Evolutionary conservation across 2,329 filamentous ascomycete genomes (phyloP), one percentile per base, ranked within the genome.

Genomic region (Alternaria ventricosa): DNA sequence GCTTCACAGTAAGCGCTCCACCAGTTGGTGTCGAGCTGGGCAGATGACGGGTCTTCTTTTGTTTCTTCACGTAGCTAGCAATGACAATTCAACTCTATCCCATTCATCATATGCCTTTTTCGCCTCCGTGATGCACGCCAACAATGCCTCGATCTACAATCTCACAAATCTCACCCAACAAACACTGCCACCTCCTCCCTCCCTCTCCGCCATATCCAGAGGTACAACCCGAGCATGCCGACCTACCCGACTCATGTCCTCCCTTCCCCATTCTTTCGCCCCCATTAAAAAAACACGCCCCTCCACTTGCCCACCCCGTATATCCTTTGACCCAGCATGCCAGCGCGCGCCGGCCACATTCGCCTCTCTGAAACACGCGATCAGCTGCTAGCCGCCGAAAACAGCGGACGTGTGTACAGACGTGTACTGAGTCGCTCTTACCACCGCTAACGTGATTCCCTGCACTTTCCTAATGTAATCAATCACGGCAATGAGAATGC

Each of bases 1-100:
- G 73, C 70, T 74, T 73, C 64, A 61, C 55, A 10, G 60, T 63
- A 70, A 78, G 71, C 73, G 74, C 73, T 76, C 71, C 72, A 67
- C 70, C 63, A 51, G 41, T 10, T 47, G 64, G 71, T 69, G 71
- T 75, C 54, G 73, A 76, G 75, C 74, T 59, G 69, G 73, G 68
- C 71, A 75, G 75, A 75, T 74, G 70, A 72, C 67, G 70, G 66
- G 71, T 69, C 61, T 56, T 61, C 66, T 41, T 60, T 30, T 41
- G 15, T 41, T 67, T 41, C 57, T 20, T 54, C 36, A 45, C 12
- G 10, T 46, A 61, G 59, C 13, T 45, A 41, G 36, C 49, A 30
- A 61, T 45, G 28, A 30, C 49, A 30, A 61, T 51, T 54, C 58
- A 61, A 55, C 30, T 61, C 27, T 36, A 33, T 27, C 22, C 33